phyloP scores from a whole-genome alignment of 441 rosid genomes.

The Codiaeum variegatum region DNA sequence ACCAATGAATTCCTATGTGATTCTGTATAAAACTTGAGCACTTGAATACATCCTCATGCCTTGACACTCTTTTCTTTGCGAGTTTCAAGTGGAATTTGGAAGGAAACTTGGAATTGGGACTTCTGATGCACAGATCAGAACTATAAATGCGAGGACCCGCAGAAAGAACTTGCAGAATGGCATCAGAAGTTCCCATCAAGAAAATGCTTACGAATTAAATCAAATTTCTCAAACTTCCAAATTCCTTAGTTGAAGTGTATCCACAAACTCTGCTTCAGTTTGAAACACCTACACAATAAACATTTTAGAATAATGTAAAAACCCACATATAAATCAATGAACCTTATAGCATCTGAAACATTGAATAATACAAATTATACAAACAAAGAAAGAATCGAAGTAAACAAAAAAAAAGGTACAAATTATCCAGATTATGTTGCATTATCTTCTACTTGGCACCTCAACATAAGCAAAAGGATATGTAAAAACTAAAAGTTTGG shows the following conservation, averaged over 20 bases:
- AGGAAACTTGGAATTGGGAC: slow-evolving; percentile 24
- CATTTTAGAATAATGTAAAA: background rate
- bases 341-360: background rate
- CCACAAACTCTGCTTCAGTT: slow-evolving; percentile 8
- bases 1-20: slow-evolving; percentile 14
- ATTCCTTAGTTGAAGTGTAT: background rate
- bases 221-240: background rate
- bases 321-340: too few species aligned
- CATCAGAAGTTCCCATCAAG: slow-evolving; percentile 47
- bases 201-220: slow-evolving; percentile 18
- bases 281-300: slow-evolving; percentile 6
- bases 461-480: background rate
- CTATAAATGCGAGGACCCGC: slow-evolving; percentile 32
- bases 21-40: slow-evolving; percentile 30
- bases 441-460: background rate
- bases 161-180: slow-evolving; percentile 43
- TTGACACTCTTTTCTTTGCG: slow-evolving; percentile 29
- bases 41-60: slow-evolving; percentile 18
- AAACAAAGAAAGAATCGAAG: background rate
- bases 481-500: background rate
- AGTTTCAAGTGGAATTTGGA: slow-evolving; percentile 23
- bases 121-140: slow-evolving; percentile 27
- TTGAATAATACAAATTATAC: background rate
- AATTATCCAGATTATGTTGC: background rate
- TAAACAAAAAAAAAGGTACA: too few species aligned